These are phyloP conservation scores for Botrytis paeoniae DNA, from an alignment of 2,329 filamentous ascomycete genomes.

Conservation along the genomic window DNA sequence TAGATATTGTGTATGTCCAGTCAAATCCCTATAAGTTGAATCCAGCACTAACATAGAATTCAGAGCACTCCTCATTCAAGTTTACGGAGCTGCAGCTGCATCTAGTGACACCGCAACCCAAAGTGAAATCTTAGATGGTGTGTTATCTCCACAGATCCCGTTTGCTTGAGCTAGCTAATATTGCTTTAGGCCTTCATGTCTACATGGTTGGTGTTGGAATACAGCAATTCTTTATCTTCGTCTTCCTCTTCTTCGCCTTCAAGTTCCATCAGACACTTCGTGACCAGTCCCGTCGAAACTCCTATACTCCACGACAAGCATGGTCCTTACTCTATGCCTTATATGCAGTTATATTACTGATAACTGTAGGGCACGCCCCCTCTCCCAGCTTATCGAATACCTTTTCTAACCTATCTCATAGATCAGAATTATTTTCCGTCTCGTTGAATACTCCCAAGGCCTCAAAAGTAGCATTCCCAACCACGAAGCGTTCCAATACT, in stretches of 20 bases:
- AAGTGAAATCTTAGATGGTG: not conserved
- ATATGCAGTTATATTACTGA: not conserved
- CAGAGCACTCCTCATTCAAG: not conserved
- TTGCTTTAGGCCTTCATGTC: not conserved
- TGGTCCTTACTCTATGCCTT: not conserved
- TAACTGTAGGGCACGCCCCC: not conserved
- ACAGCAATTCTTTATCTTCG: not conserved
- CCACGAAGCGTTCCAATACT: conserved; percentile 51
- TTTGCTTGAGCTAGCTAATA: not conserved
- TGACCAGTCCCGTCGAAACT: not conserved
- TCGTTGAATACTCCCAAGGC: conserved; percentile 53
- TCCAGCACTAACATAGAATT: not conserved
- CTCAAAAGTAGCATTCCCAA: conserved; percentile 44
- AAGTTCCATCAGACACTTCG: not conserved
- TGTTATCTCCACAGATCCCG: not conserved
- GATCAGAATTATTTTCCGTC: conserved; percentile 58
- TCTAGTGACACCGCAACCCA: not conserved
- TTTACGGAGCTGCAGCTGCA: not conserved
- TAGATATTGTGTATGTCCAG: not conserved
- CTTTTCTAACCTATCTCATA: conserved; percentile 30
- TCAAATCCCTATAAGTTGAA: not conserved
- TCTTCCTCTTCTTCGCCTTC: not conserved
- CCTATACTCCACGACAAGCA: not conserved
- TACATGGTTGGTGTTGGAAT: not conserved
- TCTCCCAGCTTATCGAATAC: not conserved